phyloP scores from a whole-genome alignment of 441 rosid genomes.

The Gossypium aridum region DNA sequence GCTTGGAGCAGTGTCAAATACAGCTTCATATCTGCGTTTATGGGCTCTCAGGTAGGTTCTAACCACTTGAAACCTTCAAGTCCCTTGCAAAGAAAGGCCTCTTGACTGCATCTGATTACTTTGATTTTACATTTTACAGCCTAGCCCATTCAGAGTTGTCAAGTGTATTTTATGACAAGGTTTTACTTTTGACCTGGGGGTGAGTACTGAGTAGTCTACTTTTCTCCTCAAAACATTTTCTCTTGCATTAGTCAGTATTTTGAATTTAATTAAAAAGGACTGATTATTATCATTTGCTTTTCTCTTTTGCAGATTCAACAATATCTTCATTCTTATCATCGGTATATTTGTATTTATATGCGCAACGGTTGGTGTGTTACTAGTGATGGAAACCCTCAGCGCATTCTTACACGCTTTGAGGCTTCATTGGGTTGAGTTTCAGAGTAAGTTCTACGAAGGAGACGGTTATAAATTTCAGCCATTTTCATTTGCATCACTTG shows the following conservation, averaged over 20 bases:
- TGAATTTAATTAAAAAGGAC: neutral
- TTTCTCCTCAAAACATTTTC: neutral
- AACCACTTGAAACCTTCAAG: neutral
- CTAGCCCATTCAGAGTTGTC: constrained; percentile 45
- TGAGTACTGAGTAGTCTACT: constrained; percentile 21
- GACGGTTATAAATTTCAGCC: constrained; percentile 41
- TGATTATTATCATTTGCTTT: neutral
- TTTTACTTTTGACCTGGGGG: constrained; percentile 39
- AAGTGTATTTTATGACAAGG: constrained; percentile 33
- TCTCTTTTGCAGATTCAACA: constrained; percentile 32
- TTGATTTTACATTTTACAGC: constrained; percentile 21
- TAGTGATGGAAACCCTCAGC: constrained; percentile 45
- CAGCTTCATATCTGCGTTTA: constrained; percentile 42
- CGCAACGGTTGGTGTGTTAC: constrained; percentile 46
- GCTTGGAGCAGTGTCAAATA: constrained; percentile 43
- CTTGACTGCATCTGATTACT: neutral
- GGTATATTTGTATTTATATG: constrained; percentile 33
- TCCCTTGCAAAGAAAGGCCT: constrained; percentile 6
- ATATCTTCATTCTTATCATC: constrained; percentile 26
- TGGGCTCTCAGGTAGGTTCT: constrained; percentile 44
- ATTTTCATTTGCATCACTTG: constrained; percentile 28
- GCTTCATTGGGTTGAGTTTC: constrained; percentile 51
- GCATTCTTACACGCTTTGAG: constrained; percentile 36
- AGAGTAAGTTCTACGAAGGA: constrained; percentile 44
- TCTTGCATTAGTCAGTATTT: neutral